Conservation (phyloP, 176 grass and related monocot species). For the Zoysia japonica region DNA sequence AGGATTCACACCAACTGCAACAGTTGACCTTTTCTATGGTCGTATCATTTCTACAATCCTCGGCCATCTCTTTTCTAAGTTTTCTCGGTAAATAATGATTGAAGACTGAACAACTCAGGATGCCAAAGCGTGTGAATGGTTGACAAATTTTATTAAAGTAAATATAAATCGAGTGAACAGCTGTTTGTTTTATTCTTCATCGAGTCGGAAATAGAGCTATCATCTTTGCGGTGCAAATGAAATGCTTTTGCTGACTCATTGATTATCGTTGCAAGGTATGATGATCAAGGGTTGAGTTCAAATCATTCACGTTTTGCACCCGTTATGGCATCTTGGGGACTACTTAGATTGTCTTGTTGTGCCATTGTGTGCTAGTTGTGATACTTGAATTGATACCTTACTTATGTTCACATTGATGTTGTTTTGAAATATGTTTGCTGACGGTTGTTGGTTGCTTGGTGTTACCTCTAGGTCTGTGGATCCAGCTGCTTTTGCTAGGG, state of each 20-base stretch:
- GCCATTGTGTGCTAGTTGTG: conserved; percentile 19
- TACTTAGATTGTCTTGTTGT: neutral
- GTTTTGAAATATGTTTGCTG: conserved; percentile 11
- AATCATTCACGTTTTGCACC: conserved; percentile 3
- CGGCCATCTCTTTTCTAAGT: neutral
- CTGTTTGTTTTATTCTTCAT: neutral
- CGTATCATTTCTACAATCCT: conserved; percentile 12
- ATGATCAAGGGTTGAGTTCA: neutral
- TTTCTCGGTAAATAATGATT: conserved; percentile 30
- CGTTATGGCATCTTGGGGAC: neutral
- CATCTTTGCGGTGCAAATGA: conserved; percentile 6
- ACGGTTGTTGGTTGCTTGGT: conserved; percentile 27
- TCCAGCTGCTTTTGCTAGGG: conserved; percentile 43
- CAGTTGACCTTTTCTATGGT: conserved; percentile 38
- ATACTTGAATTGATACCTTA: conserved; percentile 9
- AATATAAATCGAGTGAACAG: neutral
- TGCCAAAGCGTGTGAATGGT: conserved; percentile 29
- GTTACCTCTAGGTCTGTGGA: conserved; percentile 49
- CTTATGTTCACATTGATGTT: neutral
- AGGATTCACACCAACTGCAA: conserved; percentile 37
- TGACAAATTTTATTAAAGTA: conserved; percentile 13
- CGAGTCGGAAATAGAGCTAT: neutral
- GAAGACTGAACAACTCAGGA: neutral
- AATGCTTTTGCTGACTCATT: neutral
- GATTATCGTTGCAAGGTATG: conserved; percentile 19